These are phyloP conservation scores for Phytophthora cryptogea DNA, from an alignment of 352 stramenopile species.

Conservation along the genomic window DNA sequence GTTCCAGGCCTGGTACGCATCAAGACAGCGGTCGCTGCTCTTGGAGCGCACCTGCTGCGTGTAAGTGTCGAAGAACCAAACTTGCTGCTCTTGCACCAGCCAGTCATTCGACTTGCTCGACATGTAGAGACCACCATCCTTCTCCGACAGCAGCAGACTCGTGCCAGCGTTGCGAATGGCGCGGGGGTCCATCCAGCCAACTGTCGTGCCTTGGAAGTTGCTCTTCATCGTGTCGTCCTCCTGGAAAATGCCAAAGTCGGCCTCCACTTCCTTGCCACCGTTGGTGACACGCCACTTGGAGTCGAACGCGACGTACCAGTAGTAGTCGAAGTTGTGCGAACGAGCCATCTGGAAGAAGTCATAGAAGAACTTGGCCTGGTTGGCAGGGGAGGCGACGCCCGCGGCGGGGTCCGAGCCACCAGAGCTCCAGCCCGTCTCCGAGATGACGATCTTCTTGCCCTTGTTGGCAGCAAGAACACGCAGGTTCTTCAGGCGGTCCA, in stretches of 20 bases:
- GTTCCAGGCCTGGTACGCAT: slow-evolving; percentile 56
- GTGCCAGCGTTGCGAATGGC: slow-evolving; percentile 40
- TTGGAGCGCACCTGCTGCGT: slow-evolving; percentile 66
- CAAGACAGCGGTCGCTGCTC: slow-evolving; percentile 68
- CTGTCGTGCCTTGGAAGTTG: slow-evolving; percentile 51
- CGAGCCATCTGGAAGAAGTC: slow-evolving; percentile 71
- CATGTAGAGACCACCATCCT: slow-evolving; percentile 45
- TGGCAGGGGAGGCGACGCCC: slow-evolving; percentile 45
- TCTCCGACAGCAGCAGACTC: slow-evolving; percentile 41
- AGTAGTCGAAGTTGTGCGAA: slow-evolving; percentile 64
- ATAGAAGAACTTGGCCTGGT: slow-evolving; percentile 69
- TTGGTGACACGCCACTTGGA: slow-evolving; percentile 58
- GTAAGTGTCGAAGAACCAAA: slow-evolving; percentile 65
- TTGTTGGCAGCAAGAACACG: slow-evolving; percentile 45
- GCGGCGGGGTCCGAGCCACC: slow-evolving; percentile 33
- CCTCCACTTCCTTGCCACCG: slow-evolving; percentile 56
- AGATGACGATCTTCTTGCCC: slow-evolving; percentile 66
- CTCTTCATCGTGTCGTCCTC: slow-evolving; percentile 59
- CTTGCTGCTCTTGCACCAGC: slow-evolving; percentile 57
- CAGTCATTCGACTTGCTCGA: slow-evolving; percentile 46
- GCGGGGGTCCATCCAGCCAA: slow-evolving; percentile 35
- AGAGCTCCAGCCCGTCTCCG: slow-evolving; percentile 75
- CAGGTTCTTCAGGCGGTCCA: slow-evolving; percentile 62
- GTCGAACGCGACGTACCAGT: slow-evolving; percentile 79
- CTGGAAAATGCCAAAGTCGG: slow-evolving; percentile 66